A percentile compares a stretch with the other conserved stretches of the same genome.
Evolutionary conservation across 129 eudicot species (phyloP).

Genomic region (Tagetes patula): DNA sequence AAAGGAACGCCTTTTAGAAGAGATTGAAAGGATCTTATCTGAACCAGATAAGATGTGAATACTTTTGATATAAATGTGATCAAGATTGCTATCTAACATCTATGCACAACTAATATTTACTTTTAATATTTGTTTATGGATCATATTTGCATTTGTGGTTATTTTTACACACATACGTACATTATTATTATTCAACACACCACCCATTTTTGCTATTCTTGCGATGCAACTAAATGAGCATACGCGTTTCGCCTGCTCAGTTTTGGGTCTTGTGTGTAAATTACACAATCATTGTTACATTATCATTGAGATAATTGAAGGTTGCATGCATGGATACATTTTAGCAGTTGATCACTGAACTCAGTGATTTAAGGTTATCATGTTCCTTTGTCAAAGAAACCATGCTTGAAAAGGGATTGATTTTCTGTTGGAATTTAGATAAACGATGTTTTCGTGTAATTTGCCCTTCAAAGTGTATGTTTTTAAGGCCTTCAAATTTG

Average conservation of each 20-base stretch:
- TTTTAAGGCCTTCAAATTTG: no score
- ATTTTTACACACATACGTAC: conserved; percentile 17
- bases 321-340: background rate
- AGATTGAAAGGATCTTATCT: conserved; percentile 59
- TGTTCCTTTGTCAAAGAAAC: no score
- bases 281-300: conserved; percentile 5
- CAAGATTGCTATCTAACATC: conserved; percentile 13
- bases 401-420: no score
- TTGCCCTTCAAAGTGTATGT: no score
- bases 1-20: conserved; percentile 71
- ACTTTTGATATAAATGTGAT: conserved; percentile 3
- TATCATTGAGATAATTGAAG: background rate
- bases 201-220: background rate
- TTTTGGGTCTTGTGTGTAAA: conserved; percentile 5
- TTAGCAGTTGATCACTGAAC: background rate
- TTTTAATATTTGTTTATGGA: background rate
- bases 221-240: background rate
- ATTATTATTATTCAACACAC: background rate
- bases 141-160: conserved; percentile 24
- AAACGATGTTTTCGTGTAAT: no score
- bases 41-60: conserved; percentile 51
- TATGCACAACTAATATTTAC: conserved; percentile 3
- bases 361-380: background rate
- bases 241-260: conserved; percentile 21
- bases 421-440: no score